phyloP scores from a whole-genome alignment of 225 moss, liverwort and hornwort genomes.

The Climacium dendroides region DNA sequence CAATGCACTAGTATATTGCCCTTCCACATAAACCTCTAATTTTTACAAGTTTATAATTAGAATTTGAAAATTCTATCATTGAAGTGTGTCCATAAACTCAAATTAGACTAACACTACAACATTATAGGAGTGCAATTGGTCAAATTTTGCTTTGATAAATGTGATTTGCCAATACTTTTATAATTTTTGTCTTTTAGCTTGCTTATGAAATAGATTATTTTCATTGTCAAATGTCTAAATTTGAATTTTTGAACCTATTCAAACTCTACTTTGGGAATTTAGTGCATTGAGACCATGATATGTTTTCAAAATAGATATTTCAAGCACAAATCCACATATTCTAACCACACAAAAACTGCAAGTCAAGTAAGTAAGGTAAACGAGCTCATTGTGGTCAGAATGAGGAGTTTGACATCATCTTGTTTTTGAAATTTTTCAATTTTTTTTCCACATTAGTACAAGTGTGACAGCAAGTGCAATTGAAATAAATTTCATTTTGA shows the following conservation, averaged over 20 bases:
- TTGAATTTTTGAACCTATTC: neutral
- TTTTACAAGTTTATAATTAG: neutral
- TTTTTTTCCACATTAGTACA: no score
- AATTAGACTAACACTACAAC: neutral
- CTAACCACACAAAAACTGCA: neutral
- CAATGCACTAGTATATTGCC: fast-evolving
- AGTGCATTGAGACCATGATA: no score
- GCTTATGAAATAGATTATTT: fast-evolving
- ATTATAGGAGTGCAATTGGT: neutral
- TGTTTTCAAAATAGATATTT: neutral
- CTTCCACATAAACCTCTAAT: neutral
- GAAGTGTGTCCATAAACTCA: fast-evolving
- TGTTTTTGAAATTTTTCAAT: no score
- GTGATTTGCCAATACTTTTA: fast-evolving
- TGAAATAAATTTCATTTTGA: no score
- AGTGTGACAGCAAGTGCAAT: no score
- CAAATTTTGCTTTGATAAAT: neutral
- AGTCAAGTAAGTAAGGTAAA: no score
- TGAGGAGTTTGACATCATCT: no score
- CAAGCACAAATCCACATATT: neutral
- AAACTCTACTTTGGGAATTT: neutral
- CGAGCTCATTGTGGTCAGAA: no score
- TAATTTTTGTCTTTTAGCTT: neutral
- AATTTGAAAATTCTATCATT: neutral
- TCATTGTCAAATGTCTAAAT: neutral